Conservation (phyloP, 2,329 filamentous ascomycete genomes). For the Beauveria rudraprayagi region DNA sequence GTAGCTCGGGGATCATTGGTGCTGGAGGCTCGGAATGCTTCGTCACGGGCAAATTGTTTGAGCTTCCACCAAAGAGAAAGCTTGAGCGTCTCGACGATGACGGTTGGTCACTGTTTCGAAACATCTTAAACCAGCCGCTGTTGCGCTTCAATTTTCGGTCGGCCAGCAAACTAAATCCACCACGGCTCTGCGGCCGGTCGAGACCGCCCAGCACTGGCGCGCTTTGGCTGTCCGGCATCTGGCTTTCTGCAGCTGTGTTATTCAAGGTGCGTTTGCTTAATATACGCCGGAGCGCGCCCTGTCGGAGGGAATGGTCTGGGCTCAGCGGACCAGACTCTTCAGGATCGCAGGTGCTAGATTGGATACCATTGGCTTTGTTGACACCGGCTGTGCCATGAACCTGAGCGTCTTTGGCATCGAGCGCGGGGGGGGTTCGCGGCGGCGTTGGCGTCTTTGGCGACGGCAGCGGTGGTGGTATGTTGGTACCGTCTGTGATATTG, state of each 20-base stretch:
- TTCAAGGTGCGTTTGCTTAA: conserved; percentile 49
- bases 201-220: conserved; percentile 21
- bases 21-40: conserved; percentile 44
- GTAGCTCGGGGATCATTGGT: conserved; percentile 53
- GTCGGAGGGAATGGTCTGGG: conserved; percentile 42
- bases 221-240: conserved; percentile 33
- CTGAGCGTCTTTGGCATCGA: conserved; percentile 14
- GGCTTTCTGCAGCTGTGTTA: conserved; percentile 42
- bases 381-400: conserved; percentile 3
- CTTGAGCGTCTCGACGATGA: conserved; percentile 34
- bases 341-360: conserved; percentile 39
- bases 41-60: conserved; percentile 17
- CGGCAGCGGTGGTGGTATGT: conserved; percentile 50
- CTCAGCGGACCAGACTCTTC: conserved; percentile 45
- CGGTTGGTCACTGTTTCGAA: conserved; percentile 32
- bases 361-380: conserved; percentile 32
- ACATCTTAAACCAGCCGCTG: conserved; percentile 52
- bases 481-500: conserved; percentile 51
- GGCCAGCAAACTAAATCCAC: conserved; percentile 39
- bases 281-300: conserved; percentile 49
- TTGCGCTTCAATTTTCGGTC: conserved; percentile 47
- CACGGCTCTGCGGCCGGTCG: conserved; percentile 42
- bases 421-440: conserved; percentile 27
- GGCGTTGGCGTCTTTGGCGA: conserved; percentile 45
- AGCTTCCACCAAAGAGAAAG: conserved; percentile 34